These are phyloP conservation scores for Phialophora tarda DNA, from an alignment of 2,329 filamentous ascomycete species.

Conservation along the genomic window DNA sequence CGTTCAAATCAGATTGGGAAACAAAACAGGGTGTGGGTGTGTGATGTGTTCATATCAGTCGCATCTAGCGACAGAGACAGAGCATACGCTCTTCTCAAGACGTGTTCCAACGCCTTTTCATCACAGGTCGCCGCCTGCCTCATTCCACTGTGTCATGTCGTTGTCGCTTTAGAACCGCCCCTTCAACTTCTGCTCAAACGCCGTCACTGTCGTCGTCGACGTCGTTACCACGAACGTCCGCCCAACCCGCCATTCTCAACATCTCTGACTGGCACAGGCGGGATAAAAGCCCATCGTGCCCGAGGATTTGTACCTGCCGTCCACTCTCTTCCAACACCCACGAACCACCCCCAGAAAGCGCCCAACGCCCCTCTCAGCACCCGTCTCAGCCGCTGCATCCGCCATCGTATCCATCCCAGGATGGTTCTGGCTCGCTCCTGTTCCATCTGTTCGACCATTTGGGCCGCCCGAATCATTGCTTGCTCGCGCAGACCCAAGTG, in stretches of 20 bases:
- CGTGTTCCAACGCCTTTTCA: background rate
- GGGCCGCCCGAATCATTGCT: background rate
- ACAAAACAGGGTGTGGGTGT: background rate
- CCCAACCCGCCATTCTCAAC: background rate
- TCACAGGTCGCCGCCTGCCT: background rate
- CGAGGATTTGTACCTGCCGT: background rate
- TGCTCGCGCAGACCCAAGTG: background rate
- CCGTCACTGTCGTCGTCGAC: background rate
- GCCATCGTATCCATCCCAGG: background rate
- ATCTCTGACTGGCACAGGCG: background rate
- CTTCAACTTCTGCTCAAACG: background rate
- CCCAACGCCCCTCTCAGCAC: background rate
- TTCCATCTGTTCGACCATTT: background rate
- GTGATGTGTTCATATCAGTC: background rate
- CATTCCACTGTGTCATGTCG: background rate
- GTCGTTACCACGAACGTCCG: background rate
- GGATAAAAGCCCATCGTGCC: constrained; percentile 1
- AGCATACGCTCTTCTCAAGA: background rate
- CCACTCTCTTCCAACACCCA: background rate
- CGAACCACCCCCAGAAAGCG: background rate
- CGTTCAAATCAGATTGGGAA: background rate
- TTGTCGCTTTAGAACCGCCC: background rate
- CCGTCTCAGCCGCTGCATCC: background rate
- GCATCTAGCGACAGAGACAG: background rate
- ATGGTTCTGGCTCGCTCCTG: background rate